Evolutionary conservation across 1,284 basidiomycete genomes (phyloP), one percentile per base, ranked within the genome.

Genomic region (Vanrija sp.): DNA sequence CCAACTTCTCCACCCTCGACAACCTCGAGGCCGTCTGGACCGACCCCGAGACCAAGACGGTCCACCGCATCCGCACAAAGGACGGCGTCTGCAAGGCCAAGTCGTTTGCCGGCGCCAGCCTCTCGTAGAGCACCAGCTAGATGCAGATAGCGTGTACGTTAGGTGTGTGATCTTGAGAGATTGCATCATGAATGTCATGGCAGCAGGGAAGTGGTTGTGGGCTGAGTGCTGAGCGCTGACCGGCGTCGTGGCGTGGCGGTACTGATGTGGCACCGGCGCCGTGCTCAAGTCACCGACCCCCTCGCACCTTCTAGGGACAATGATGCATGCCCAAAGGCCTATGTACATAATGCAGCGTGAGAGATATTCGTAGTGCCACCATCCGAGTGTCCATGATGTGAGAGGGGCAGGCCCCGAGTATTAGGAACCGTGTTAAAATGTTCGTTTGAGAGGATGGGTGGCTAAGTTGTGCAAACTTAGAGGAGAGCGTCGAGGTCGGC

Each of bases 1-100:
- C 91, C 22, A 65, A 87, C 18, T 95, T 97, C 72, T 91, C 81
- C 41, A 96, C 93, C 3, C 80, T 96, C 16, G 86, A 92, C 57
- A 84, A 83, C 18, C 83, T 78, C 63, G 93, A 95, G 67, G 92
- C 91, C 23, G 90, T 88, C 18, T 97, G 93, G 93, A 78, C 94
- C 51, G 86, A 95, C 74, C 87, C 91, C 12, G 78, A 74, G 48
- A 91, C 89, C n/a, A 86, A 87, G 72, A 82, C 77, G 48, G 81
- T 86, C 16, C 89, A 96, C 75, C 85, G 78, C 66, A 92, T 98
- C 62, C 81, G 89, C 54, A 94, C 92, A 7, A 85, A 86, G 66
- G 83, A 86, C 45, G 94, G 91, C 22, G 78, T 88, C 36, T 92
- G 89, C 73, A 71, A 84, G 35, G 84, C 90, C n/a, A 85, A 86